Percentiles rank a stretch among this genome's conserved stretches.
phyloP scores from a whole-genome alignment of 73 alveolate species.

The Tetrahymena thermophila region DNA sequence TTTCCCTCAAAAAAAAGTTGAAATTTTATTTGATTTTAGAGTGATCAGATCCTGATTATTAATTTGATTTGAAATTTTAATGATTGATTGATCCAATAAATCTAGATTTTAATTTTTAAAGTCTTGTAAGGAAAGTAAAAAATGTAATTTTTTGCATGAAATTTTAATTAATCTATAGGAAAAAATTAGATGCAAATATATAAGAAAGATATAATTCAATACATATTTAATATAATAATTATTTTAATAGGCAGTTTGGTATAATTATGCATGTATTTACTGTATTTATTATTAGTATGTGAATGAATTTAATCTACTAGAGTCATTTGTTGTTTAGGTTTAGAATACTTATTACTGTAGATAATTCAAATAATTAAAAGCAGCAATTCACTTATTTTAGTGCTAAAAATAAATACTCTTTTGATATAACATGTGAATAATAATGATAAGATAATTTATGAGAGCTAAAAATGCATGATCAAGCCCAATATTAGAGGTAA shows the following conservation, averaged over 20 bases:
- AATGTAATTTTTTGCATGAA: not conserved
- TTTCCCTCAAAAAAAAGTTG: not conserved
- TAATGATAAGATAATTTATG: not conserved
- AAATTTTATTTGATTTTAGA: too few species aligned
- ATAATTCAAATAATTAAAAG: not conserved
- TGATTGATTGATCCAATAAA: too few species aligned
- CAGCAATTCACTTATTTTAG: not conserved
- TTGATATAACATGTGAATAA: not conserved
- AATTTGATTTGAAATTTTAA: too few species aligned
- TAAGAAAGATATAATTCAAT: not conserved
- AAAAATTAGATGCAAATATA: not conserved
- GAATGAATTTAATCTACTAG: not conserved
- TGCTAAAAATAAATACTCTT: not conserved
- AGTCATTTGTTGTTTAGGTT: not conserved
- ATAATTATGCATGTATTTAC: not conserved
- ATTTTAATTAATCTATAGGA: not conserved
- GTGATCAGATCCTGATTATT: too few species aligned
- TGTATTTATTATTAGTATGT: not conserved
- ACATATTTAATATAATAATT: too few species aligned
- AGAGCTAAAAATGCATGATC: not conserved
- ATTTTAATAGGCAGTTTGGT: not conserved
- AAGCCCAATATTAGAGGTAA: not conserved
- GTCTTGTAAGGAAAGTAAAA: too few species aligned
- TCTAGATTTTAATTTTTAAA: too few species aligned
- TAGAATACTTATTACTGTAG: not conserved